phyloP scores from a whole-genome alignment of 2,329 filamentous ascomycete genomes.

The Fusarium cyanostomum region DNA sequence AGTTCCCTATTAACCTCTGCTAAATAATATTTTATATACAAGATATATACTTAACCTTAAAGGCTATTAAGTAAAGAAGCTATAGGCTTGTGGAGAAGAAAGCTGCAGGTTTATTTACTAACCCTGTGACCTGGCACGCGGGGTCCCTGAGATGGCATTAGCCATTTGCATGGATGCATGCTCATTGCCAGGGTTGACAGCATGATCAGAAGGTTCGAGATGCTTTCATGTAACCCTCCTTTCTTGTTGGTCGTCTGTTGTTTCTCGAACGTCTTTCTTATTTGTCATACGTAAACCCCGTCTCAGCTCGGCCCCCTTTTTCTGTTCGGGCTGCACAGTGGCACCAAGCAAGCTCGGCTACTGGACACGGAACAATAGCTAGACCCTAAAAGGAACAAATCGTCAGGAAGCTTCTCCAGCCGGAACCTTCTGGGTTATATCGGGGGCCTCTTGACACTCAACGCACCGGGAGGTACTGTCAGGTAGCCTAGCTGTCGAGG shows the following conservation, averaged over 20 bases:
- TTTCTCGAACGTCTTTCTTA: neutral
- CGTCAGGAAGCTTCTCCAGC: constrained; percentile 21
- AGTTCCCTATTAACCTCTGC: no score
- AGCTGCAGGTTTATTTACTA: no score
- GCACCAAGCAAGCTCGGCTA: constrained; percentile 20
- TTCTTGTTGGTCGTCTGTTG: neutral
- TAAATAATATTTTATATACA: no score
- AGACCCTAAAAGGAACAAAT: constrained; percentile 25
- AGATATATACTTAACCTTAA: no score
- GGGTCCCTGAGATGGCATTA: no score
- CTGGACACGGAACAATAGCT: constrained; percentile 13
- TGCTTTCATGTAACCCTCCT: neutral
- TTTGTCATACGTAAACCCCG: constrained; percentile 14
- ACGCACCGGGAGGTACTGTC: constrained; percentile 6
- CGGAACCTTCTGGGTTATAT: constrained; percentile 23
- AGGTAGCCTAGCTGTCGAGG: neutral
- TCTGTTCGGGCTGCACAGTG: constrained; percentile 20
- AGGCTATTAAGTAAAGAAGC: no score
- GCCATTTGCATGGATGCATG: no score
- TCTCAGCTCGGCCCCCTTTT: constrained; percentile 16
- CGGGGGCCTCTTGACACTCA: neutral
- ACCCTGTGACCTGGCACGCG: no score
- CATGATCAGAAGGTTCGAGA: no score
- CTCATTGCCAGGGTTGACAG: no score
- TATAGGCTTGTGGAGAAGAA: no score